Conservation (phyloP, 2,329 filamentous ascomycete species). For the Aspergillus hortae region DNA sequence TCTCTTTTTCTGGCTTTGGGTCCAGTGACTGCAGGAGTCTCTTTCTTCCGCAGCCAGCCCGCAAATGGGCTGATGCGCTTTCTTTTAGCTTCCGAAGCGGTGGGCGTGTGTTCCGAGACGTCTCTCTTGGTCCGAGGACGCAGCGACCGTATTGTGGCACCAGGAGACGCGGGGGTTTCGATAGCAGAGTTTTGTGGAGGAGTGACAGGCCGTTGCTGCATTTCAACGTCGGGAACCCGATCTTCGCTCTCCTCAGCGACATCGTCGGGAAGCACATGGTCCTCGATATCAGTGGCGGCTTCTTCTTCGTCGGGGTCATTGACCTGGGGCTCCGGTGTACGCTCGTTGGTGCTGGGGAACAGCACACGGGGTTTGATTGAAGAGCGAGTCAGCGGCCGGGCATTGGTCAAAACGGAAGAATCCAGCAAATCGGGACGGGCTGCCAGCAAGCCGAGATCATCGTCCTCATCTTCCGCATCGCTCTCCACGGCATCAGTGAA, state of each 20-base stretch:
- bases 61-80: conserved; percentile 40
- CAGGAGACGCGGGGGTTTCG: conserved; percentile 29
- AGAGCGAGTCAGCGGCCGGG: conserved; percentile 54
- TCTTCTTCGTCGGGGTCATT: conserved; percentile 51
- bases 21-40: conserved; percentile 21
- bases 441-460: conserved; percentile 41
- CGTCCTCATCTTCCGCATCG: conserved; percentile 41
- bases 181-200: conserved; percentile 17
- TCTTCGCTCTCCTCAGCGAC: conserved; percentile 15
- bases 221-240: conserved; percentile 11
- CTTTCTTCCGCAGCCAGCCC: conserved; percentile 39
- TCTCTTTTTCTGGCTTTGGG: conserved; percentile 35
- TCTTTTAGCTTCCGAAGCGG: conserved; percentile 21
- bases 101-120: conserved; percentile 22
- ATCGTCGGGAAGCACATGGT: conserved; percentile 20
- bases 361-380: conserved; percentile 59
- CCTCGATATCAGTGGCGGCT: conserved; percentile 54
- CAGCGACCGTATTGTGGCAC: conserved; percentile 29
- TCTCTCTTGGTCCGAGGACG: conserved; percentile 29
- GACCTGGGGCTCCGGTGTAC: conserved; percentile 28
- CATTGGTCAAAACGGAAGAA: conserved; percentile 21
- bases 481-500: conserved; percentile 45
- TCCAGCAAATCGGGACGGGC: conserved; percentile 38
- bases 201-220: conserved; percentile 19
- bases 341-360: conserved; percentile 49